Evolutionary conservation across 1,284 basidiomycete genomes (phyloP).

Genomic region (Phaffia rhodozyma): DNA sequence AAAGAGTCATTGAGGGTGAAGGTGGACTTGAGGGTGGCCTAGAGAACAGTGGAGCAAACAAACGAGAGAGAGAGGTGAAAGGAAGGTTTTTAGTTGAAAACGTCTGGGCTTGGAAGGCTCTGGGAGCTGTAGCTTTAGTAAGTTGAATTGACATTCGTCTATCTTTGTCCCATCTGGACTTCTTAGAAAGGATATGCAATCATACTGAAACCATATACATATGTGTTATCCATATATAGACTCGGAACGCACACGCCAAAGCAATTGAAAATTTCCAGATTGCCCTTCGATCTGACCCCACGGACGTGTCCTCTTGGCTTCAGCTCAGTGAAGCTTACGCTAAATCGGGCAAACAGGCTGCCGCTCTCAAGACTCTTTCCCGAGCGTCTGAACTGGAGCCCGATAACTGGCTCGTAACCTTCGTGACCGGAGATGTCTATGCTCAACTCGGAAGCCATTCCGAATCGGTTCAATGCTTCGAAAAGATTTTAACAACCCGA

Average conservation of each 20-base stretch:
- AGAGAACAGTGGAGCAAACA: slow-evolving; percentile 29
- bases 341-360: slow-evolving; percentile 72
- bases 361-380: slow-evolving; percentile 75
- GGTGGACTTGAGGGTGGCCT: slow-evolving; percentile 58
- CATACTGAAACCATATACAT: not conserved
- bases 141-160: slow-evolving; percentile 27
- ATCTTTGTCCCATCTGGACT: not conserved
- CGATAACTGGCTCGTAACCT: slow-evolving; percentile 71
- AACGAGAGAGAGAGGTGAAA: slow-evolving; percentile 38
- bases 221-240: not conserved
- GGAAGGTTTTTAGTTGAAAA: slow-evolving; percentile 55
- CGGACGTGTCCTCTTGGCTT: slow-evolving; percentile 72
- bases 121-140: slow-evolving; percentile 85
- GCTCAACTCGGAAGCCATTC: slow-evolving; percentile 62
- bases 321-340: slow-evolving; percentile 86
- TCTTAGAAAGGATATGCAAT: slow-evolving; percentile 8
- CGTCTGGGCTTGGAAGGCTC: slow-evolving; percentile 96
- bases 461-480: slow-evolving; percentile 60
- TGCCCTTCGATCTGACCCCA: slow-evolving; percentile 65
- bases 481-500: slow-evolving; percentile 45
- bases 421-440: slow-evolving; percentile 76
- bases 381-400: slow-evolving; percentile 58
- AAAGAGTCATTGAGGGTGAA: slow-evolving; percentile 83
- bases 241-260: slow-evolving; percentile 51
- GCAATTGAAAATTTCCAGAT: slow-evolving; percentile 84